Base-by-base conservation (phyloP, 1,139 yeast species). In the Insectozyma bohioensis region DNA sequence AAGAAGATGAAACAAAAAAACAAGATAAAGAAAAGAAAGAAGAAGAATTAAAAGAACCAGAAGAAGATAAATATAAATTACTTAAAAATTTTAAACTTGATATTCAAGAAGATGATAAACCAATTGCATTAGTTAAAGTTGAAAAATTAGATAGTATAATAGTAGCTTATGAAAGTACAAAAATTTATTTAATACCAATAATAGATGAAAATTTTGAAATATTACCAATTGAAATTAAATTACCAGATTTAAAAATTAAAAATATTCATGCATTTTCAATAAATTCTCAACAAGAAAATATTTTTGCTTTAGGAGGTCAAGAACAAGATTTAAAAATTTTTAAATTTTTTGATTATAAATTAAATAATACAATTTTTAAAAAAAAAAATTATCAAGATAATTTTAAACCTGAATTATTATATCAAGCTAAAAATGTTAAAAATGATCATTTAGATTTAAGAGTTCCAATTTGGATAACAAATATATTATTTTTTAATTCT, bases 221-320 rank as follows among this genome's bases (percentile, higher is more conserved):
- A n/a, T 51, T 54, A 8, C 72, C 72, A 2, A 39, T 61, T 2
- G 45, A 49, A 24, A 43, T 67, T 11, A 37, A 43, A 9, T 41
- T 72, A 4, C 63, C 64, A 1, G 15, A 28, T 11, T n/a, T n/a
- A n/a, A 52, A 47, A 3, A 57, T 58, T 24, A 76, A 69, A 10
- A 72, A 74, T 6, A 53, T 83, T 33, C 60, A 67, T 36, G 56
- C 78, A 20, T 72, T 76, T 48, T 56, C 63, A 24, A 48, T 69
- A 36, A 72, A 72, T 55, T 73, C 77, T 6, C 52, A 56, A 28
- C 58, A 57, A 23, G 50, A 54, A 18, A 72, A 76, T 13, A 53
- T 77, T 2, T 75, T 78, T 56, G 90, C 86, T 0, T 74, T 63
- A 49, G 95, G 92, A 30, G 95, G 94, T 26, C 77, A 82, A 51